Conservation (phyloP, 2,329 filamentous ascomycete genomes). For the Ophiosphaerella herpotricha region DNA sequence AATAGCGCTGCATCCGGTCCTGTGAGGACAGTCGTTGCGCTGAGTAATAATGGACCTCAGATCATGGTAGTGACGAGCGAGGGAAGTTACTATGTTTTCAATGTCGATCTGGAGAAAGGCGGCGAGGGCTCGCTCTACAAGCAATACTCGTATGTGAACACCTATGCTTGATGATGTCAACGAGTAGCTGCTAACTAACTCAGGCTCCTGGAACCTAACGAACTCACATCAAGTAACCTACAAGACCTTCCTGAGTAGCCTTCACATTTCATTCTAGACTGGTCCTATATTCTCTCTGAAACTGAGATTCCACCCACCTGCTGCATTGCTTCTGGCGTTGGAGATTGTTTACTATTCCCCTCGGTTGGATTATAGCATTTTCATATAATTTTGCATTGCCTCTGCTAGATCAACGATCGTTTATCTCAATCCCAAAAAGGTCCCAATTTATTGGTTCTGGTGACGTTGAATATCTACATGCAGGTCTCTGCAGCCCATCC, state of each 20-base stretch:
- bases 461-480: too few species aligned
- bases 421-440: too few species aligned
- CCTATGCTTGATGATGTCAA: not conserved
- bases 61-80: slow-evolving; percentile 99
- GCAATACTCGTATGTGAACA: slow-evolving; percentile 79
- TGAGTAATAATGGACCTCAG: slow-evolving; percentile 92
- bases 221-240: slow-evolving; percentile 36
- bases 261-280: not conserved
- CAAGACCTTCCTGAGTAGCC: slow-evolving; percentile 37
- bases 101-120: slow-evolving; percentile 90
- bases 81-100: slow-evolving; percentile 92
- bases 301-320: slow-evolving; percentile 6
- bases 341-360: slow-evolving; percentile 27
- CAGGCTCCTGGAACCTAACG: slow-evolving; percentile 43
- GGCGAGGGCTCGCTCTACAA: slow-evolving; percentile 91
- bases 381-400: not conserved
- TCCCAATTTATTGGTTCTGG: too few species aligned
- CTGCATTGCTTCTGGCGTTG: slow-evolving; percentile 41
- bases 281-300: slow-evolving; percentile 1
- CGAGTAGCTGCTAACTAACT: slow-evolving; percentile 17
- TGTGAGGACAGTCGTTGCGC: slow-evolving; percentile 89
- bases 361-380: slow-evolving; percentile 16
- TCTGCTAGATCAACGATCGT: not conserved
- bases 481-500: too few species aligned
- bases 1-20: slow-evolving; percentile 53